Evolutionary conservation across 768 basidiomycete genomes (phyloP), one percentile per base, ranked within the genome.

Genomic region (Phylloporus arenicola): DNA sequence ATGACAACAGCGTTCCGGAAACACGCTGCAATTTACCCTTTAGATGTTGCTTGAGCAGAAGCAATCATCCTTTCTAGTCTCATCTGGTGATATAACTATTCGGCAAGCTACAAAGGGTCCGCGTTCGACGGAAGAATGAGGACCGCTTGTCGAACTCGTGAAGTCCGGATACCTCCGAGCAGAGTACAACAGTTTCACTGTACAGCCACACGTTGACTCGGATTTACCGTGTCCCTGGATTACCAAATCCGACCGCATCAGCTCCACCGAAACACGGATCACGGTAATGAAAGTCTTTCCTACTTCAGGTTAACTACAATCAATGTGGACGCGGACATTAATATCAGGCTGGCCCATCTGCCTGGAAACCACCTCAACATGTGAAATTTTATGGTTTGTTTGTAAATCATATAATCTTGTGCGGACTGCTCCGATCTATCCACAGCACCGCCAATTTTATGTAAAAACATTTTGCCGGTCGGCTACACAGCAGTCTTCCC

Each of bases 381-480:
- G 13, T 41, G 11, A 40, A 40, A 40, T 20, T 16, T 16, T 25
- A 41, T 27, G 14, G 25, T 42, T 16, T 14, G 20, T 22, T 39
- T 39, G 41, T n/a, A 42, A 42, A 42, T 42, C 25, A n/a, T 42
- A 24, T 11, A 40, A 24, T 40, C 22, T 13, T 40, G 10, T 24
- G 35, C 35, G 5, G n/a, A 37, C 38, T 7, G 24, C 6, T 24
- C 6, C 24, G 24, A 6, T 24, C 6, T 24, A 3, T 24, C 3
- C 6, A 24, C 24, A 12, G 17, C 19, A 12, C 6, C 5, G 38
- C 38, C 20, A 39, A 39, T 25, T 41, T 41, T 41, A 24, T 25
- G 3, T 25, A 41, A 24, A 24, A 40, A 8, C 38, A 10, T 16
- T 22, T 53, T 54, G 43, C 49, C 47, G 51, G 33, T 48, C 58